Base-by-base conservation (phyloP, 371 early-diverging fungal species). In the Rhizomucor miehei region DNA sequence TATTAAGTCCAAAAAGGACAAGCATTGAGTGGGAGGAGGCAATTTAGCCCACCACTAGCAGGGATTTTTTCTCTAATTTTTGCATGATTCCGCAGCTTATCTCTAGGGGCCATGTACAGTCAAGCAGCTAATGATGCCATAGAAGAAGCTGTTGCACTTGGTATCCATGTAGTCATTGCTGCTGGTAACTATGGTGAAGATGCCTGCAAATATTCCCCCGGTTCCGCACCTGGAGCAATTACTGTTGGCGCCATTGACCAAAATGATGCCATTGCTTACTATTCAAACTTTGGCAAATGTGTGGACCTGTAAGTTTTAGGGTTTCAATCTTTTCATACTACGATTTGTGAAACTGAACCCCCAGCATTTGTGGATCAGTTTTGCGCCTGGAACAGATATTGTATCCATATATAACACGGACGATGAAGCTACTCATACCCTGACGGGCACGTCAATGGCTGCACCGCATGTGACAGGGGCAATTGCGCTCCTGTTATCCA, bases 171-270 rank as follows among this genome's bases (percentile, higher is more conserved):
- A 37, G 59, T 72, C 0, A 71, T 83, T 37, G 84, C 84, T 44
- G 69, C 85, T 12, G 85, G 85, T 11, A 85, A 84, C 44, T 78
- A 79, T 37, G 81, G 74, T 40, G 75, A 73, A 57, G 86, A 92
- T 63, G 96, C 97, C 1, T 96, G 97, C 67, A 63, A 75, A 34
- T 86, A 82, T 54, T 91, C 92, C 0, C 97, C 99, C 17, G 92
- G 91, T 14, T 85, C 89, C 12, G 88, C 89, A 4, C 71, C 80
- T 9, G 76, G 85, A 35, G 94, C 91, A 3, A 71, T 96, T 43
- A 95, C 95, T 0, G 95, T 95, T 6, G 99, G 94, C 9, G 92
- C 93, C 0, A 87, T 89, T 16, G 86, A 89, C 65, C 60, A 70
- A 38, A 80, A 81, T 44, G 92, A 92, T 66, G 75, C 75, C 1